phyloP scores from a whole-genome alignment of 495 filamentous ascomycete genomes.

The Penicillium coprophilum region DNA sequence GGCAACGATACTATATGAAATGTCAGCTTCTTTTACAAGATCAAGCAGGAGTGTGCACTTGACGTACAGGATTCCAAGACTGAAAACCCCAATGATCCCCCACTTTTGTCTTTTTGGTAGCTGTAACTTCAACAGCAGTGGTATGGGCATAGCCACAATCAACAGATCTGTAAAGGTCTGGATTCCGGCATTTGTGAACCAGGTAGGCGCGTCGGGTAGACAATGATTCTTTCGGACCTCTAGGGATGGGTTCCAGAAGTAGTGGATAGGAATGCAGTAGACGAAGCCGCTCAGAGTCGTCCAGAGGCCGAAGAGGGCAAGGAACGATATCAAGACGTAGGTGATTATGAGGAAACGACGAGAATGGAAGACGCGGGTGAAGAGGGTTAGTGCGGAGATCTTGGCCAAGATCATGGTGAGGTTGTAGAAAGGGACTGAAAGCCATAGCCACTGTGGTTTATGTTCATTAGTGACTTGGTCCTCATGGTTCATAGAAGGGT shows the following conservation, averaged over 20 bases:
- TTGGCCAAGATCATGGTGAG: conserved; percentile 46
- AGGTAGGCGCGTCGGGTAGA: conserved; percentile 34
- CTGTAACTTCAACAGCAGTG: conserved; percentile 37
- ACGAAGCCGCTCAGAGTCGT: conserved; percentile 40
- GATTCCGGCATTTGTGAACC: conserved; percentile 44
- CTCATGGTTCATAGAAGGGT: not conserved
- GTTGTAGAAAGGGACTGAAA: conserved; percentile 44
- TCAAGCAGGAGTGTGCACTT: not conserved
- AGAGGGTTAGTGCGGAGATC: conserved; percentile 43
- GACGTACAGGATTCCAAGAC: conserved; percentile 51
- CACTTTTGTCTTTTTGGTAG: conserved; percentile 43
- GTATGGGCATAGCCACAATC: conserved; percentile 50
- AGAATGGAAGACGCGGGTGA: conserved; percentile 38
- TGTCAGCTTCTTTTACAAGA: not conserved
- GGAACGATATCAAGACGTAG: conserved; percentile 30
- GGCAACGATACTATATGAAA: conserved; percentile 35
- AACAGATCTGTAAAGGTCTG: conserved; percentile 50
- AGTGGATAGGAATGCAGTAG: conserved; percentile 36
- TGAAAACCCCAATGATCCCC: conserved; percentile 44
- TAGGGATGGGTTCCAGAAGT: conserved; percentile 28
- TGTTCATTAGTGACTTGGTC: not conserved
- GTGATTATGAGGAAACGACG: conserved; percentile 30
- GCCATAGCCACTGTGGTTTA: conserved; percentile 32
- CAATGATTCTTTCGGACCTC: conserved; percentile 21
- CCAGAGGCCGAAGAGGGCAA: conserved; percentile 38